Percentiles rank a stretch among this genome's conserved stretches.
These are phyloP conservation scores for Pythium sukuiense DNA, from an alignment of 352 stramenopile species.

Conservation along the genomic window DNA sequence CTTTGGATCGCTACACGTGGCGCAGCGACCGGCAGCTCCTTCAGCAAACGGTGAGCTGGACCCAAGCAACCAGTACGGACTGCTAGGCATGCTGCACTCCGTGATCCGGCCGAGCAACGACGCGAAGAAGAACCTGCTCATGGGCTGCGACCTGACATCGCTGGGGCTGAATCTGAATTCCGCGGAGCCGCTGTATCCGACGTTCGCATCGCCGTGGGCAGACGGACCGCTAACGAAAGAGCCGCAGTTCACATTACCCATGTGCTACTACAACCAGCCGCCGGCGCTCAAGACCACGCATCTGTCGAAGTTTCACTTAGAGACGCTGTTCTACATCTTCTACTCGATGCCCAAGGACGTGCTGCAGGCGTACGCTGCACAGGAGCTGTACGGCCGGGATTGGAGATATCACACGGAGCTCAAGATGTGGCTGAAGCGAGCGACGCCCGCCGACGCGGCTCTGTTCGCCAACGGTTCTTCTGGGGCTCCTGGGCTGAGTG, in stretches of 20 bases:
- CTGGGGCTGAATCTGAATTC: slow-evolving; percentile 85
- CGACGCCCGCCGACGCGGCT: slow-evolving; percentile 58
- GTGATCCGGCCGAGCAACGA: slow-evolving; percentile 71
- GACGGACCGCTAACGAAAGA: slow-evolving; percentile 75
- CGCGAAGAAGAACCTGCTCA: slow-evolving; percentile 71
- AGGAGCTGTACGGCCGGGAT: slow-evolving; percentile 92
- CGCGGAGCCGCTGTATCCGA: slow-evolving; percentile 78
- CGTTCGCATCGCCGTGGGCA: slow-evolving; percentile 81
- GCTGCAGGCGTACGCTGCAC: slow-evolving; percentile 90
- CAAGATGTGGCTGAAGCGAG: slow-evolving; percentile 96
- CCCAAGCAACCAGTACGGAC: slow-evolving; percentile 72
- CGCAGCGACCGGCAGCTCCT: slow-evolving; percentile 25
- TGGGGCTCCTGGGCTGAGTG: slow-evolving; percentile 19
- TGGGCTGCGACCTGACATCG: slow-evolving; percentile 80
- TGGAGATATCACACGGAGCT: slow-evolving; percentile 97
- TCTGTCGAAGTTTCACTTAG: slow-evolving; percentile 97
- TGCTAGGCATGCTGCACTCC: slow-evolving; percentile 80
- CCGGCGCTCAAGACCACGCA: slow-evolving; percentile 97
- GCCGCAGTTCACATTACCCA: slow-evolving; percentile 80
- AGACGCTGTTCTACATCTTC: slow-evolving; percentile 99
- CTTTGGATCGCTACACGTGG: slow-evolving; percentile 56
- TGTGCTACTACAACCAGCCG: slow-evolving; percentile 92
- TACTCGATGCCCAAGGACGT: slow-evolving; percentile 98
- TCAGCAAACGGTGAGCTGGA: slow-evolving; percentile 51
- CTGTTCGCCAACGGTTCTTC: slow-evolving; percentile 44